A percentile compares a stretch with the other conserved stretches of the same genome.
Conservation (phyloP, 495 filamentous ascomycete species). For the Neurospora sp. region DNA sequence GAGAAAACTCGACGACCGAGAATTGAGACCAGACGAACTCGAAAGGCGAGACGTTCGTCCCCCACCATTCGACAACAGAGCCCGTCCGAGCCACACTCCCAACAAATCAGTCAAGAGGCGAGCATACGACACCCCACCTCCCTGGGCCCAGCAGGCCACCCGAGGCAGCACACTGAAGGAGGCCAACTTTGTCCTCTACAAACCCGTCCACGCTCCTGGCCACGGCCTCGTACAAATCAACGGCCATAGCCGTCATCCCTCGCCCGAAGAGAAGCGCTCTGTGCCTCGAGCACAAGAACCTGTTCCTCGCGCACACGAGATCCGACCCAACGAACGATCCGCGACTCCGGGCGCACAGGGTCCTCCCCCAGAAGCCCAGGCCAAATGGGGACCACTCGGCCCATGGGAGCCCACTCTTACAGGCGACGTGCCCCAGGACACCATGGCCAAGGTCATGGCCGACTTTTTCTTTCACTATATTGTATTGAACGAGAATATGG, state of each 20-base stretch:
- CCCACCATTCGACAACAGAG: constrained; percentile 26
- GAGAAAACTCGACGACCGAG: constrained; percentile 44
- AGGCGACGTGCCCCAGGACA: constrained; percentile 52
- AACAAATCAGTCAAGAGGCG: constrained; percentile 23
- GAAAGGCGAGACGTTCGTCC: constrained; percentile 33
- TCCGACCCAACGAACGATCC: not conserved
- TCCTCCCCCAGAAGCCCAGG: constrained; percentile 1
- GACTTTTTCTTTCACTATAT: constrained; percentile 69
- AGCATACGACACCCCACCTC: constrained; percentile 28
- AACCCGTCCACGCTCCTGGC: constrained; percentile 11
- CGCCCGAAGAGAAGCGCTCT: constrained; percentile 34
- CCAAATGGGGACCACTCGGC: constrained; percentile 30
- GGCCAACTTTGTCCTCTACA: constrained; percentile 29
- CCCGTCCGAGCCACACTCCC: constrained; percentile 15
- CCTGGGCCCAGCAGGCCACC: constrained; percentile 32
- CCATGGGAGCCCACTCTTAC: constrained; percentile 69
- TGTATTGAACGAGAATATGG: constrained; percentile 45
- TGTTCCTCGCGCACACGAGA: not conserved
- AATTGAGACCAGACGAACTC: constrained; percentile 32
- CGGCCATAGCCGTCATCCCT: constrained; percentile 39
- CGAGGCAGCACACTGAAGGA: constrained; percentile 17
- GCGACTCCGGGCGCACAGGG: not conserved
- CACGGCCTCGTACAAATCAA: constrained; percentile 22
- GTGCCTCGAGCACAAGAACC: constrained; percentile 10
- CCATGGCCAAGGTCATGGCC: constrained; percentile 54